Evolutionary conservation across 495 filamentous ascomycete genomes (phyloP).

Genomic region (Hypoxylon perforatum): DNA sequence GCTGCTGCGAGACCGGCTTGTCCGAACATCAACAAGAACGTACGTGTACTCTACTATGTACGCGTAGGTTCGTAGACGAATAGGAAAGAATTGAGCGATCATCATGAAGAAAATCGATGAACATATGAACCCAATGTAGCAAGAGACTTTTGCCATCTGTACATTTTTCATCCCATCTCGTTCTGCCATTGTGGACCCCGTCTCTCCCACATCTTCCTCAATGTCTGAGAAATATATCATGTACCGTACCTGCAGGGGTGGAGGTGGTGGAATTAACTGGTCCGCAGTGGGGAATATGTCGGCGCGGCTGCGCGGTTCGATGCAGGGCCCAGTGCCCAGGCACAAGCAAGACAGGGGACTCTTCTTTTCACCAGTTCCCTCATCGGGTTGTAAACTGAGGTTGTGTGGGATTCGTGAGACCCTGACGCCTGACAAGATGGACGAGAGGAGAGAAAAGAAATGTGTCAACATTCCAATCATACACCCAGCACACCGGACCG

Average conservation of each 20-base stretch:
- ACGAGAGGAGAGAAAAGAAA: background rate
- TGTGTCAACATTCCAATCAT: background rate
- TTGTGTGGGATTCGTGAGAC: background rate
- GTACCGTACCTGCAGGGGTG: slow-evolving; percentile 4
- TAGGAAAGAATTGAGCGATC: background rate
- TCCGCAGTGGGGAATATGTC: slow-evolving; percentile 1
- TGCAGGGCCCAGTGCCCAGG: slow-evolving; percentile 2
- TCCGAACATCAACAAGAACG: slow-evolving; percentile 12
- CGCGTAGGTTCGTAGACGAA: background rate
- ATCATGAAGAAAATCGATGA: slow-evolving; percentile 9
- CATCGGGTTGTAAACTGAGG: background rate
- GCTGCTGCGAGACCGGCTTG: slow-evolving; percentile 12
- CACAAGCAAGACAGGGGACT: background rate
- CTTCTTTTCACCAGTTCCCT: background rate
- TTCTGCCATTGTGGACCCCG: background rate
- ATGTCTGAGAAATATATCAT: slow-evolving; percentile 3
- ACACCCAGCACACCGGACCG: background rate
- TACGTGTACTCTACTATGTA: no score
- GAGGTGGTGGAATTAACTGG: background rate
- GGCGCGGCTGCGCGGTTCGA: slow-evolving; percentile 5
- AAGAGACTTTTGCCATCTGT: background rate
- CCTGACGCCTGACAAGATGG: background rate
- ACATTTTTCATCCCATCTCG: slow-evolving; percentile 4
- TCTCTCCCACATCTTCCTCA: background rate
- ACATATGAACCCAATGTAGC: background rate